phyloP scores from a whole-genome alignment of 2,329 filamentous ascomycete genomes.

The Monilinia fructicola region DNA sequence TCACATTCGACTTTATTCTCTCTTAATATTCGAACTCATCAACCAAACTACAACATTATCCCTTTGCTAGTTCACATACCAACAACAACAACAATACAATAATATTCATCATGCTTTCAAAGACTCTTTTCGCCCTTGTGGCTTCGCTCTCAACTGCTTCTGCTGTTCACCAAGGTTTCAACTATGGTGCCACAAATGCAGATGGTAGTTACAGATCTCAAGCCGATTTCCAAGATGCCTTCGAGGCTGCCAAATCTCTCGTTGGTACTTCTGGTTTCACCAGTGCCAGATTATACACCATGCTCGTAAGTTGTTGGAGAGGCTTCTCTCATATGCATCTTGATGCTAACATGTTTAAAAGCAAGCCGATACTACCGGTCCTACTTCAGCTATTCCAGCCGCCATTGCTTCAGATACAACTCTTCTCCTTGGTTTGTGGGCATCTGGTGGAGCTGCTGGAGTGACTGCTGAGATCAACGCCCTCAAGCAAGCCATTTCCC shows the following conservation, averaged over 20 bases:
- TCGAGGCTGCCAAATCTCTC: conserved; percentile 64
- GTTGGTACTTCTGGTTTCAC: conserved; percentile 65
- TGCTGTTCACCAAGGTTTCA: conserved; percentile 59
- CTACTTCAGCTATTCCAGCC: conserved; percentile 74
- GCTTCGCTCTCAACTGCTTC: conserved; percentile 40
- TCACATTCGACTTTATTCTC: too few species aligned
- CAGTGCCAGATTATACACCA: conserved; percentile 73
- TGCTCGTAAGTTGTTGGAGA: conserved; percentile 43
- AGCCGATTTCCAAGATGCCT: conserved; percentile 66
- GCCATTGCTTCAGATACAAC: conserved; percentile 77
- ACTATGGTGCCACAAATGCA: conserved; percentile 64
- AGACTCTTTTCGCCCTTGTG: conserved; percentile 34
- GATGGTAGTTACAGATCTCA: conserved; percentile 60
- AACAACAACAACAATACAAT: conserved; percentile 25
- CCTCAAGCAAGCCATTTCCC: conserved; percentile 64
- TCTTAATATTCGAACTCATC: background rate
- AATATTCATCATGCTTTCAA: conserved; percentile 34
- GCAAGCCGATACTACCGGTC: conserved; percentile 63
- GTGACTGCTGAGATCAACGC: conserved; percentile 75
- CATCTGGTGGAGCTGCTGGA: conserved; percentile 61
- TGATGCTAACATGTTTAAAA: conserved; percentile 38
- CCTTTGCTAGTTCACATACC: conserved; percentile 13
- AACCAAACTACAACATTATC: conserved; percentile 1
- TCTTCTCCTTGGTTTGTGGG: conserved; percentile 82
- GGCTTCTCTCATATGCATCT: background rate